Evolutionary conservation across 129 eudicot species (phyloP).

Genomic region (Heracleum sosnowskyi): DNA sequence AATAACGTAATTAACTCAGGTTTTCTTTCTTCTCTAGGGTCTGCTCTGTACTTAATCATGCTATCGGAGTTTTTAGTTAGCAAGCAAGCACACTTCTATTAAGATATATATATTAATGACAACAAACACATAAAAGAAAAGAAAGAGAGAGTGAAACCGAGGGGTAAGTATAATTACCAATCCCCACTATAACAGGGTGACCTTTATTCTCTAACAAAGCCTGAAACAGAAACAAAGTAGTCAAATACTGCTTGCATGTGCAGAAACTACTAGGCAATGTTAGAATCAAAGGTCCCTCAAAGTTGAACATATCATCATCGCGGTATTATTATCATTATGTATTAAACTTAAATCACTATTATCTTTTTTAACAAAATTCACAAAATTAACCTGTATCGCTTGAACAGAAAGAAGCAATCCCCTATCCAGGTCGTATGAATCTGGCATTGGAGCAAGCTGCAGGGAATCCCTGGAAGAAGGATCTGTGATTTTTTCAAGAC

Average conservation of each 20-base stretch:
- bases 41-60: neutral
- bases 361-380: neutral
- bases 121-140: slow-evolving; percentile 1
- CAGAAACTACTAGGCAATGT: slow-evolving; percentile 4
- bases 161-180: slow-evolving; percentile 41
- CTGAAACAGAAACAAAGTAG: slow-evolving; percentile 32
- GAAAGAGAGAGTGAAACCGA: slow-evolving; percentile 7
- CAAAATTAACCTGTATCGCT: slow-evolving; percentile 67
- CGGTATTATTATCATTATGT: neutral
- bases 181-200: slow-evolving; percentile 90
- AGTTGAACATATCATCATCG: neutral
- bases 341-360: neutral
- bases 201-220: slow-evolving; percentile 91
- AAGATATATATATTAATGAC: neutral
- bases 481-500: slow-evolving; percentile 81
- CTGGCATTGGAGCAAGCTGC: slow-evolving; percentile 97
- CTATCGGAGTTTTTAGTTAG: neutral
- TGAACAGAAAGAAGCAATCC: slow-evolving; percentile 97
- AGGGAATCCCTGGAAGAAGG: slow-evolving; percentile 76
- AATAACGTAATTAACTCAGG: neutral
- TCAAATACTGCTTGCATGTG: neutral
- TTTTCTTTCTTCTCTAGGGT: neutral
- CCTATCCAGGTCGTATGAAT: slow-evolving; percentile 92
- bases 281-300: neutral
- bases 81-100: neutral